Base-by-base conservation (phyloP, 495 filamentous ascomycete genomes). In the Penicillium cosmopolitanum region DNA sequence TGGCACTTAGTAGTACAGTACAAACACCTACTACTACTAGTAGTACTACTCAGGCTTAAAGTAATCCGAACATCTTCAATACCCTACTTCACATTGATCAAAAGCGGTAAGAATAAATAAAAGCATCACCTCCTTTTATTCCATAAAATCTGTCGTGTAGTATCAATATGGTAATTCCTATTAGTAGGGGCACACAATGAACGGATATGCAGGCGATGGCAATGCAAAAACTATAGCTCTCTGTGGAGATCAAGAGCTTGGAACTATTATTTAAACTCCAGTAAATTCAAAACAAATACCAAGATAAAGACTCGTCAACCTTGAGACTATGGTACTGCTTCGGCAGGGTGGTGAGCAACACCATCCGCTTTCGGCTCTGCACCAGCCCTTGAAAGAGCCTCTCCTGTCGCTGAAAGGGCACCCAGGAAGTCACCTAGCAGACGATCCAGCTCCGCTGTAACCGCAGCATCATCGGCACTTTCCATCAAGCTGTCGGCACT, bases 401-500 rank as follows among this genome's bases (percentile, higher is more conserved):
- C 66, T 1, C 68, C 69, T 13, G 73, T 75, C 4, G 70, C 74
- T 16, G 65, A 64, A 5, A 78, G 62, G 19, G 73, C 75, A 55
- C 68, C 71, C 11, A 78, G 52, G 56, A 79, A 77, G 42, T 77
- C 71, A 19, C 65, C 71, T 12, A 80, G 58, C 51, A 80, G 44
- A 31, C 76, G 60, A 56, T 77, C 70, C 52, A 80, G 57, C 58
- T 80, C 78, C 5, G 64, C 69, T 12, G 64, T 61, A 7, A 79
- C 62, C 16, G 65, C 59, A 5, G 53, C 44, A 31, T 78, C 76
- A 15, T 72, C 64, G 3, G 71, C 73, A 12, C 66, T 68, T 15
- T 74, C 68, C 62, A 65, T 71, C 33, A 80, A 36, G 10, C 72
- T 70, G 50, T 76, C 66, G 10, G 66, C 58, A 38, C 66, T 70